phyloP scores from a whole-genome alignment of 2,329 filamentous ascomycete species.

The Trichoderma koningii region DNA sequence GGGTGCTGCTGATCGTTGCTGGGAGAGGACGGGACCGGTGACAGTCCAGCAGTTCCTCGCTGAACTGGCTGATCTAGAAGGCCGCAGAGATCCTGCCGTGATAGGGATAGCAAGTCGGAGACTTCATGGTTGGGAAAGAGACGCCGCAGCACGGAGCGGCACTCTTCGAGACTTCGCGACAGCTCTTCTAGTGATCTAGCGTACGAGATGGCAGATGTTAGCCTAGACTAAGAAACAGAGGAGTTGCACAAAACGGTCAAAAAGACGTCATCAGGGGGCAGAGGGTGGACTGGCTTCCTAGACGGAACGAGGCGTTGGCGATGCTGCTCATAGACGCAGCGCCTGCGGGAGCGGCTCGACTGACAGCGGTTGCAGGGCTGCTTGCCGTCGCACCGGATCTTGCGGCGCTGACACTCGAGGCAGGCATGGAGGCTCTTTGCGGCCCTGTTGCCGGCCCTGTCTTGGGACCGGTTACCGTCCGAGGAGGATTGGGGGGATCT shows the following conservation, averaged over 20 bases:
- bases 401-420: constrained; percentile 75
- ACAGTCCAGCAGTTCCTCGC: constrained; percentile 46
- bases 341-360: constrained; percentile 77
- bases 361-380: constrained; percentile 82
- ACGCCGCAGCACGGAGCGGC: constrained; percentile 61
- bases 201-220: constrained; percentile 20
- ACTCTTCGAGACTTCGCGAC: constrained; percentile 67
- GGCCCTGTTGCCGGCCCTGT: constrained; percentile 47
- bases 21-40: not conserved
- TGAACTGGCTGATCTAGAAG: constrained; percentile 53
- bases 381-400: constrained; percentile 81
- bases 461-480: constrained; percentile 42
- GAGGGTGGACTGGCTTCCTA: constrained; percentile 61
- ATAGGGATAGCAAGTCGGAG: constrained; percentile 55
- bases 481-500: constrained; percentile 20
- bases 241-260: not conserved
- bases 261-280: not conserved
- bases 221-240: constrained; percentile 4
- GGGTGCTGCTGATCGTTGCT: constrained; percentile 43
- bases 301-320: constrained; percentile 75
- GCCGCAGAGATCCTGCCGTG: constrained; percentile 61
- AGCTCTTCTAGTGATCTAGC: constrained; percentile 60
- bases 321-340: constrained; percentile 80
- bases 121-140: constrained; percentile 62
- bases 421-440: constrained; percentile 66